Evolutionary conservation across 208 protist genomes (phyloP).

Genomic region (Crithidia brevicula): DNA sequence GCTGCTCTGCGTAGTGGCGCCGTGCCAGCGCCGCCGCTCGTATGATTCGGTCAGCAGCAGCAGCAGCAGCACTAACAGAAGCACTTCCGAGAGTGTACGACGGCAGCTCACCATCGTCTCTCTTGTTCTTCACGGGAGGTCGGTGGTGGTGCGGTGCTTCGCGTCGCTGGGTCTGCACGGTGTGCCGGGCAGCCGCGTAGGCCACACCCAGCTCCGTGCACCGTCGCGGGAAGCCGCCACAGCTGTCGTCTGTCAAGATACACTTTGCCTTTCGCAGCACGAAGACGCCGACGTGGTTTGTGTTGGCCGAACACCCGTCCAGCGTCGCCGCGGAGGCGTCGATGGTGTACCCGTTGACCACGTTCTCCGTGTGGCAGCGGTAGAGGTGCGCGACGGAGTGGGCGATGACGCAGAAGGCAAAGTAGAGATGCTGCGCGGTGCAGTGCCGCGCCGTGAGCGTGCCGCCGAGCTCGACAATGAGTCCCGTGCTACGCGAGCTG

Average conservation of each 20-base stretch:
- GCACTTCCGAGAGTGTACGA: too few relatives aligned
- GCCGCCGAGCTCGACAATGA: conserved; percentile 76
- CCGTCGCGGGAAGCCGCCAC: conserved; percentile 39
- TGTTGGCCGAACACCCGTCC: conserved; percentile 64
- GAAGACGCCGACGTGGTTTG: conserved; percentile 77
- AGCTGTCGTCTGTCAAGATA: conserved; percentile 47
- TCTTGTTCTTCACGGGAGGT: too few relatives aligned
- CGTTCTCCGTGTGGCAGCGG: conserved; percentile 64
- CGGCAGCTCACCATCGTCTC: too few relatives aligned
- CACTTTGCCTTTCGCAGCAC: conserved; percentile 75
- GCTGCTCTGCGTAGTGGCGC: conserved; percentile 1
- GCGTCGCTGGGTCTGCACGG: background rate
- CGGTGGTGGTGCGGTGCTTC: background rate
- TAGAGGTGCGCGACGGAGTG: conserved; percentile 78
- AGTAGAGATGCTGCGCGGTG: conserved; percentile 61
- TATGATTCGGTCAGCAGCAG: conserved; percentile 4
- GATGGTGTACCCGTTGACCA: conserved; percentile 84
- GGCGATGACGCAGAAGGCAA: conserved; percentile 74
- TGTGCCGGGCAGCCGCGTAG: conserved; percentile 21
- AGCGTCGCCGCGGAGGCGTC: conserved; percentile 73
- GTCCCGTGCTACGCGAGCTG: conserved; percentile 44
- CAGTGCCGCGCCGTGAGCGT: conserved; percentile 66
- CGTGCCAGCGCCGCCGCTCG: conserved; percentile 5
- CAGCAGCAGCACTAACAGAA: too few relatives aligned
- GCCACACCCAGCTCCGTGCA: conserved; percentile 33